These are phyloP conservation scores for Nicotiana noctiflora DNA, from an alignment of 257 asterid species.

Conservation along the genomic window DNA sequence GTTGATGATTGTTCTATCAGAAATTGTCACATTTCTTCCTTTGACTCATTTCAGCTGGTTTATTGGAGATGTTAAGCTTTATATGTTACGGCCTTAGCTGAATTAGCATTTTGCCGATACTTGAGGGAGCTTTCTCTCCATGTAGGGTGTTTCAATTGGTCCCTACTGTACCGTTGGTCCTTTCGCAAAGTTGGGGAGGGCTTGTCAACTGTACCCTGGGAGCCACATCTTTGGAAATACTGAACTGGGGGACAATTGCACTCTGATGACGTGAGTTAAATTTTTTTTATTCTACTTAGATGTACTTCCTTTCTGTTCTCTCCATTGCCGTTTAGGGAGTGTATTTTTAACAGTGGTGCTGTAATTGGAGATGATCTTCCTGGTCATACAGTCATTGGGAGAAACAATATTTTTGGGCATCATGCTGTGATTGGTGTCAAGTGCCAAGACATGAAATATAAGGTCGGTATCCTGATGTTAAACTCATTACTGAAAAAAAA, in stretches of 20 bases:
- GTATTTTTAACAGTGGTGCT: conserved; percentile 57
- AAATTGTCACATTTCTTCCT: background rate
- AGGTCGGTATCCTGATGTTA: conserved; percentile 33
- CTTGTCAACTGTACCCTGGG: conserved; percentile 68
- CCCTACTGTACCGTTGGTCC: conserved; percentile 92
- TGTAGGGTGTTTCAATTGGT: conserved; percentile 80
- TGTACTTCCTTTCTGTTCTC: background rate
- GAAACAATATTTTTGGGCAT: conserved; percentile 76
- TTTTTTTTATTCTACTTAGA: background rate
- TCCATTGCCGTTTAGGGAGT: background rate
- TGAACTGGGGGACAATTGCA: conserved; percentile 69
- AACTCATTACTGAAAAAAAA: background rate
- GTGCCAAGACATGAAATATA: conserved; percentile 90
- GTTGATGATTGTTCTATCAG: no score
- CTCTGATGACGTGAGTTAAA: conserved; percentile 62
- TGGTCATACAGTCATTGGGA: conserved; percentile 69
- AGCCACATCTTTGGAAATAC: conserved; percentile 82
- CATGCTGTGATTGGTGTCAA: conserved; percentile 80
- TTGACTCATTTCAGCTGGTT: background rate
- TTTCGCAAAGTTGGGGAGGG: conserved; percentile 56
- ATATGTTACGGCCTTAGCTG: background rate
- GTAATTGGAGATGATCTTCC: conserved; percentile 93
- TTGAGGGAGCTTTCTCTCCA: conserved; percentile 12
- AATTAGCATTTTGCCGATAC: conserved; percentile 10
- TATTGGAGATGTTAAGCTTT: background rate